Evolutionary conservation across 768 basidiomycete genomes (phyloP).

Genomic region (Tulasnella sp.): DNA sequence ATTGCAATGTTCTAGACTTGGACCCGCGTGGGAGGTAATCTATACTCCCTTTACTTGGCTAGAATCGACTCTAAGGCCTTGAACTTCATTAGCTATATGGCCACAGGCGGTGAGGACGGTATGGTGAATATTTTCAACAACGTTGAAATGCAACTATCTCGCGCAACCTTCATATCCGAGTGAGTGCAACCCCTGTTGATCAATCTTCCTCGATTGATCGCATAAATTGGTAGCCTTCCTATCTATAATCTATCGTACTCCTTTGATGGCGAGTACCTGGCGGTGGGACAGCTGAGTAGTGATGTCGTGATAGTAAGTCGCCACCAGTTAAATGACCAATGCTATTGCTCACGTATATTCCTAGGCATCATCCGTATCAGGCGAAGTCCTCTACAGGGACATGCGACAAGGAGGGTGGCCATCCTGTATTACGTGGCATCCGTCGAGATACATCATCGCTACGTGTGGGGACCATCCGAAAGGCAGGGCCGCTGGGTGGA

Average conservation of each 20-base stretch:
- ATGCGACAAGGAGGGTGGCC: conserved; percentile 8
- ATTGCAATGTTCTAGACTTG: conserved; percentile 10
- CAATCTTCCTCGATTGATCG: not conserved
- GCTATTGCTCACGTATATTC: not conserved
- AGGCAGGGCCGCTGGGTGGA: not conserved
- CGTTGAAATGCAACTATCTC: conserved; percentile 7
- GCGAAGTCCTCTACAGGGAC: conserved; percentile 9
- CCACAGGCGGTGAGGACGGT: conserved; percentile 14
- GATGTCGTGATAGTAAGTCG: conserved; percentile 6
- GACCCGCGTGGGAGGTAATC: conserved; percentile 12
- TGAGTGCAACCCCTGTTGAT: not conserved
- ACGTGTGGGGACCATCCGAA: conserved; percentile 19
- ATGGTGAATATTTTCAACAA: conserved; percentile 18
- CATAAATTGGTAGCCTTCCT: not conserved
- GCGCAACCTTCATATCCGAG: conserved; percentile 8
- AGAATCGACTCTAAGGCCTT: not conserved
- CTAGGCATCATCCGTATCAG: conserved; percentile 9
- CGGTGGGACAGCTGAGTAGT: not conserved
- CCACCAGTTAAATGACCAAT: not conserved
- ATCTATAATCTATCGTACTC: conserved; percentile 8
- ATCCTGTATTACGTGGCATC: conserved; percentile 9
- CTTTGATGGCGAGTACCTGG: conserved; percentile 18
- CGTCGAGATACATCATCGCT: conserved; percentile 14
- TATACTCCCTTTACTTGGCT: not conserved
- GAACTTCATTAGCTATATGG: conserved; percentile 2